Evolutionary conservation across 345 rosid genomes (phyloP).

Genomic region (Erysimum cheiranthoides): DNA sequence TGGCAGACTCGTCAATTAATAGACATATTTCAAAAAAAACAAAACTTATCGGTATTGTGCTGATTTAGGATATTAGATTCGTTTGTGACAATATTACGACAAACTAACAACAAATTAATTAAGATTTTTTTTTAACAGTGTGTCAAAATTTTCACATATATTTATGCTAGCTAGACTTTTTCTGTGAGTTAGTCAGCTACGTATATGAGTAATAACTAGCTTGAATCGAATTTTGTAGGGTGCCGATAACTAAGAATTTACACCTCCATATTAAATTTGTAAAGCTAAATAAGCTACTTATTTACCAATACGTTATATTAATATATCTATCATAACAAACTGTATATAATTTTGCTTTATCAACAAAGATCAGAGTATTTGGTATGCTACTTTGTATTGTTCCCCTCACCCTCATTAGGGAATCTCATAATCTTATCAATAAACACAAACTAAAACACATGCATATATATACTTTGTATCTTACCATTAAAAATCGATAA

Average conservation of each 20-base stretch:
- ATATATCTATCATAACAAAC: background rate
- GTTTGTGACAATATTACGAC: too few species aligned
- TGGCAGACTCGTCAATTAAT: too few species aligned
- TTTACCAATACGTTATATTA: background rate
- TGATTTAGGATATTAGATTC: too few species aligned
- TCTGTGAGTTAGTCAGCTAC: too few species aligned
- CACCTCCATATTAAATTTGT: constrained; percentile 4
- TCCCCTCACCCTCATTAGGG: constrained; percentile 34
- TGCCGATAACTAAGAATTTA: background rate
- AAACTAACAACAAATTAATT: too few species aligned
- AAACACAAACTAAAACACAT: constrained; percentile 41
- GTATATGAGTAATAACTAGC: background rate
- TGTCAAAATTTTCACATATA: too few species aligned
- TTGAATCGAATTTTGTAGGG: background rate
- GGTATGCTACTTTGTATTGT: constrained; percentile 39
- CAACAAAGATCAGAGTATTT: background rate
- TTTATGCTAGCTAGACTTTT: too few species aligned
- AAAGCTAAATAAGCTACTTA: background rate
- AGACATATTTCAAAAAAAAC: too few species aligned
- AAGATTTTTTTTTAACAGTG: too few species aligned
- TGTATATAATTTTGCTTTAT: constrained; percentile 7
- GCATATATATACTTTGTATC: constrained; percentile 33
- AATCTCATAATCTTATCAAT: constrained; percentile 32
- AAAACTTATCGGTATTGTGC: too few species aligned
- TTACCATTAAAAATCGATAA: constrained; percentile 9